phyloP scores from a whole-genome alignment of 2,329 filamentous ascomycete species.

The Calonectria pteridis region DNA sequence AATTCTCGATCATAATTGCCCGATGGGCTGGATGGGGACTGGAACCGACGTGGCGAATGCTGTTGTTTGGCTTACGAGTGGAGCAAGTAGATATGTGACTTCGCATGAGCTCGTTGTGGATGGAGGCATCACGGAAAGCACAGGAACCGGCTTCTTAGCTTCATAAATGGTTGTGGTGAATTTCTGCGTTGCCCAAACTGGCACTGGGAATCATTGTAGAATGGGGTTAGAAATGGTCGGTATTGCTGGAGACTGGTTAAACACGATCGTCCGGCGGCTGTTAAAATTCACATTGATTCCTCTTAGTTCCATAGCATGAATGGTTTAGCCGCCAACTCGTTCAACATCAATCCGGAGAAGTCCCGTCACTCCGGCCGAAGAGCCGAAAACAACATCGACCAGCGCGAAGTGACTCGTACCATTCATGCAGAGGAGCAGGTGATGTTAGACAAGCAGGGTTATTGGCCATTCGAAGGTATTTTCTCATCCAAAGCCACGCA shows the following conservation, averaged over 20 bases:
- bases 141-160: not conserved
- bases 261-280: not conserved
- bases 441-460: too few species aligned
- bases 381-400: too few species aligned
- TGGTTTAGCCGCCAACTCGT: too few species aligned
- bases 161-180: not conserved
- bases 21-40: slow-evolving; percentile 3
- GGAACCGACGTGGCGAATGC: not conserved
- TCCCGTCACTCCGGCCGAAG: too few species aligned
- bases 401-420: too few species aligned
- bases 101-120: not conserved
- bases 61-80: not conserved
- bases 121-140: not conserved
- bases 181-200: not conserved
- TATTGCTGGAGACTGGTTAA: not conserved
- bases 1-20: not conserved
- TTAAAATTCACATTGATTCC: too few species aligned
- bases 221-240: not conserved
- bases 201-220: not conserved
- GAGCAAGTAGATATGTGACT: slow-evolving; percentile 8
- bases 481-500: not conserved
- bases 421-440: too few species aligned
- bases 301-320: too few species aligned
- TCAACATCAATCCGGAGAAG: too few species aligned
- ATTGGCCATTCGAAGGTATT: not conserved